Conservation (phyloP, 2,329 filamentous ascomycete species). For the Neofusicoccum parvum region DNA sequence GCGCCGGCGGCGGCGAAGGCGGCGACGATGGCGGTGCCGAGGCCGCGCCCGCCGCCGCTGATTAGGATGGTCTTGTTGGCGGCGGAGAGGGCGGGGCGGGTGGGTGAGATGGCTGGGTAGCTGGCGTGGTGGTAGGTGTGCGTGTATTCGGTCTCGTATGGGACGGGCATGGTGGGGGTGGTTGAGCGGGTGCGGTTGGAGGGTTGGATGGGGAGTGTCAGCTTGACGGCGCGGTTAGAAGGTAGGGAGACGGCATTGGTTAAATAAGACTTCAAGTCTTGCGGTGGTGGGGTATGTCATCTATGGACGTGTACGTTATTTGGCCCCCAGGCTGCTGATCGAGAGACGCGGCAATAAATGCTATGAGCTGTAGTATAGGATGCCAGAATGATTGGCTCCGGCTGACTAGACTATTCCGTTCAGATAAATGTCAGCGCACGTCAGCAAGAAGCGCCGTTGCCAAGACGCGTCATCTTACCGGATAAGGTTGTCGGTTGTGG, state of each 20-base stretch:
- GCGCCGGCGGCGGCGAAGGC: conserved; percentile 51
- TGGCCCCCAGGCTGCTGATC: not conserved
- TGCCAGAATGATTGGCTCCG: too few relatives aligned
- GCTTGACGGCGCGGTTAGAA: not conserved
- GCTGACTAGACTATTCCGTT: too few relatives aligned
- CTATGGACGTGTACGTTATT: not conserved
- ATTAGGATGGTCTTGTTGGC: conserved; percentile 31
- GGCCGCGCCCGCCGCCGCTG: conserved; percentile 51
- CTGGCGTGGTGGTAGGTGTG: conserved; percentile 25
- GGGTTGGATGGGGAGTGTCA: not conserved
- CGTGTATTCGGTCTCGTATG: not conserved
- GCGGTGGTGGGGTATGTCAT: not conserved
- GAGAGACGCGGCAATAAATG: too few relatives aligned
- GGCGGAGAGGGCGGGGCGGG: conserved; percentile 23
- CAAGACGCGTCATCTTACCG: too few relatives aligned
- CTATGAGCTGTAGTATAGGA: too few relatives aligned
- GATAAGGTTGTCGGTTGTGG: too few relatives aligned
- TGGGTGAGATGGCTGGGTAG: conserved; percentile 26
- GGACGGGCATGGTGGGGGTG: not conserved
- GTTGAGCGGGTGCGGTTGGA: not conserved
- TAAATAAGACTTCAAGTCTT: not conserved
- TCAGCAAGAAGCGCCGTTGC: too few relatives aligned
- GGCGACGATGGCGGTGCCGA: conserved; percentile 47
- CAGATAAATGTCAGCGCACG: too few relatives aligned
- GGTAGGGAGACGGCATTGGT: not conserved